Percentiles rank a stretch among this genome's conserved stretches.
Conservation (phyloP, 2,329 filamentous ascomycete genomes). For the Hirsutella thompsonii region DNA sequence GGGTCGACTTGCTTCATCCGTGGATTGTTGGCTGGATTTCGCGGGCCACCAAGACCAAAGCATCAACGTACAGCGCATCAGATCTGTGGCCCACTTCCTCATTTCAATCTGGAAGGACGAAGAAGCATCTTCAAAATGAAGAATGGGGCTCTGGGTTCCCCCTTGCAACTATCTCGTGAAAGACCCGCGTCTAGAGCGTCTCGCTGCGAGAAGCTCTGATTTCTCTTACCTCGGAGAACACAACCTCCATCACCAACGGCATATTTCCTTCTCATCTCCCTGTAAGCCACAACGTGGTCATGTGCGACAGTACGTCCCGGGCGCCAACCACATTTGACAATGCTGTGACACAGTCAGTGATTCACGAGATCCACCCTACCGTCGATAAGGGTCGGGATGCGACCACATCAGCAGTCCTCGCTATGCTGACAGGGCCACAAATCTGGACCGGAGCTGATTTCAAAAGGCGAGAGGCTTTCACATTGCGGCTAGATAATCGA, state of each 20-base stretch:
- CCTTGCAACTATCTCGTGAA: no score
- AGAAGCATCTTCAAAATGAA: no score
- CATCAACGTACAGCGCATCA: no score
- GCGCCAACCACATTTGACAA: background rate
- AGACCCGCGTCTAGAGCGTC: no score
- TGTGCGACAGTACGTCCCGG: background rate
- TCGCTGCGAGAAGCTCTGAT: no score
- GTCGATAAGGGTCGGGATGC: background rate
- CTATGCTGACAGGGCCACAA: conserved; percentile 4
- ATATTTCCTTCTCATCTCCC: background rate
- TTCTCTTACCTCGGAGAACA: no score
- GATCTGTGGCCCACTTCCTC: no score
- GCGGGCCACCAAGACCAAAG: no score
- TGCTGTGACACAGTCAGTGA: background rate
- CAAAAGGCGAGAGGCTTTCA: conserved; percentile 6
- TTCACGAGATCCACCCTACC: background rate
- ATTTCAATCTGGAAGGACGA: no score
- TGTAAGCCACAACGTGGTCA: background rate
- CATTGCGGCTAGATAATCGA: conserved; percentile 7
- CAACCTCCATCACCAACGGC: background rate
- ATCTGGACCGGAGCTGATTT: conserved; percentile 7
- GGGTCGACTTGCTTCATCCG: no score
- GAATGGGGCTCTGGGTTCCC: no score
- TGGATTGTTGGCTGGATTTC: no score
- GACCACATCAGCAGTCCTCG: background rate